phyloP scores from a whole-genome alignment of 371 early-diverging fungal genomes.

The Scutellospora calospora region DNA sequence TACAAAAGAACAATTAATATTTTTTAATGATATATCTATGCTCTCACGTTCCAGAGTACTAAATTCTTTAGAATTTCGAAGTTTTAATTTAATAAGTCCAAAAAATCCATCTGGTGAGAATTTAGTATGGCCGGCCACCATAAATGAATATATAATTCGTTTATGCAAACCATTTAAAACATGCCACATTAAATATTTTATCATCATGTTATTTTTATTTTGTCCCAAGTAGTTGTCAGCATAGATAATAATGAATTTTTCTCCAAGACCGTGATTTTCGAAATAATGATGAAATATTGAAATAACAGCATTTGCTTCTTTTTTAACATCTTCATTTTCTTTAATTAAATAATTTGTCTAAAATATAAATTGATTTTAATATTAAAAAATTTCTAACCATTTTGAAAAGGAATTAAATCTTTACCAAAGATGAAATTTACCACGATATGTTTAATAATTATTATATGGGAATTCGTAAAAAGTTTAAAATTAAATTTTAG shows the following conservation, averaged over 20 bases:
- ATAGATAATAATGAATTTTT: neutral
- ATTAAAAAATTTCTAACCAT: too few relatives aligned
- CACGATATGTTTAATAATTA: too few relatives aligned
- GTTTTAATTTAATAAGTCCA: slow-evolving; percentile 22
- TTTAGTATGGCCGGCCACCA: neutral
- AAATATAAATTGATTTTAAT: neutral
- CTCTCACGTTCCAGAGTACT: neutral
- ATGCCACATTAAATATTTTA: neutral
- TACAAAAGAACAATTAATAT: too few relatives aligned
- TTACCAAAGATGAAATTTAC: too few relatives aligned
- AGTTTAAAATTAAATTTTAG: too few relatives aligned
- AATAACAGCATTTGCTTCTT: neutral
- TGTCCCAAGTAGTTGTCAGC: neutral
- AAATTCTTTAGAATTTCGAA: neutral
- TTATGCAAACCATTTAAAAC: neutral
- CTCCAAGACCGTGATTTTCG: neutral
- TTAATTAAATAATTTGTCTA: slow-evolving; percentile 12
- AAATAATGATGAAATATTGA: slow-evolving; percentile 2
- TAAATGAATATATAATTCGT: slow-evolving; percentile 1
- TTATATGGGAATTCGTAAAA: too few relatives aligned
- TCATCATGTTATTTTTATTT: neutral
- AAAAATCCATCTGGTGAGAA: slow-evolving; percentile 2
- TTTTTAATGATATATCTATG: too few relatives aligned
- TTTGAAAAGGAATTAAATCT: too few relatives aligned
- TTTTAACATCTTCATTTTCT: neutral